Conservation (phyloP, 192 early-diverging fungal species). For the Entomortierella chlamydospora region DNA sequence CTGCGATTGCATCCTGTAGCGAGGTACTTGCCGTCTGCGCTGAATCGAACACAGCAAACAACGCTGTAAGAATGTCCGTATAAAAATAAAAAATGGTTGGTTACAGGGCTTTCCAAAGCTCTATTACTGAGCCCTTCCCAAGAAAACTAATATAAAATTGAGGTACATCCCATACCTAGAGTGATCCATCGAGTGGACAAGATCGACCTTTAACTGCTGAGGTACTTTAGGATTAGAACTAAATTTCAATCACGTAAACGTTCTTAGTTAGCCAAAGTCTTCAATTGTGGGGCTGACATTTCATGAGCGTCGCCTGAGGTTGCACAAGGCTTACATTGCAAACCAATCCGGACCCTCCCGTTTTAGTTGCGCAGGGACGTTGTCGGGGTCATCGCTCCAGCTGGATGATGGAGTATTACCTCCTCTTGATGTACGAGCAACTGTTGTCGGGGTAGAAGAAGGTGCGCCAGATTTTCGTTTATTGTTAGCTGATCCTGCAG, state of each 20-base stretch:
- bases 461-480: conserved; percentile 38
- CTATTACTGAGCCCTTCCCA: too few species aligned
- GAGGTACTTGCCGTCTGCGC: conserved; percentile 89
- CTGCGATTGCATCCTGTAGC: conserved; percentile 95
- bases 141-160: too few species aligned
- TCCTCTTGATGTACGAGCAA: conserved; percentile 30
- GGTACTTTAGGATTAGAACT: conserved; percentile 76
- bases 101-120: too few species aligned
- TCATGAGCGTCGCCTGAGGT: too few species aligned
- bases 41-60: conserved; percentile 98
- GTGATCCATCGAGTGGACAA: conserved; percentile 69
- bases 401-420: conserved; percentile 64
- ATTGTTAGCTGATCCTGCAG: conserved; percentile 14
- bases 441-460: conserved; percentile 33
- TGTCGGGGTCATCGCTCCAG: conserved; percentile 78
- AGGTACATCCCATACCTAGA: conserved; percentile 29
- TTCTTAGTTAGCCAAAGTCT: neutral
- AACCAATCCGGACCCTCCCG: conserved; percentile 90
- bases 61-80: too few species aligned
- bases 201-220: conserved; percentile 71
- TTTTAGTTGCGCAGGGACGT: conserved; percentile 77
- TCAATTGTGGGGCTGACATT: too few species aligned
- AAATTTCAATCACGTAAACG: neutral
- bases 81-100: too few species aligned
- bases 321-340: conserved; percentile 69